A percentile compares a stretch with the other conserved stretches of the same genome.
Conservation (phyloP, 2,329 filamentous ascomycete species). For the Fusarium ambrosium region DNA sequence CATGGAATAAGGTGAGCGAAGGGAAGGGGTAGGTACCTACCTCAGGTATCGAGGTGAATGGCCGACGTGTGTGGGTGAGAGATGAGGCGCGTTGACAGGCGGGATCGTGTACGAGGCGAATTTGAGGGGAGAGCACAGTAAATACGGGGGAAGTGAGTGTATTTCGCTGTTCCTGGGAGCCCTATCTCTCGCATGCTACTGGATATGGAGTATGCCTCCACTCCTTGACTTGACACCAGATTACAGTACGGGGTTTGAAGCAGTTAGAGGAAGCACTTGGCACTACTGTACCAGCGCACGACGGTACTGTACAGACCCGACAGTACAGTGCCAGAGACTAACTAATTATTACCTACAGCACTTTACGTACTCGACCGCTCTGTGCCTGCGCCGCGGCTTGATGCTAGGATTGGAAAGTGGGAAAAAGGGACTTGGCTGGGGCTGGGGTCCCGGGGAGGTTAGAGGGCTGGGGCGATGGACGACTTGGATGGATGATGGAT, state of each 20-base stretch:
- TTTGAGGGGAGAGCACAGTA: slow-evolving; percentile 10
- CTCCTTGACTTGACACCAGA: slow-evolving; percentile 38
- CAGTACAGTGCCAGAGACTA: slow-evolving; percentile 7
- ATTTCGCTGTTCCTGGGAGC: slow-evolving; percentile 33
- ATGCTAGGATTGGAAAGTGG: slow-evolving; percentile 35
- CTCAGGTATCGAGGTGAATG: slow-evolving; percentile 18
- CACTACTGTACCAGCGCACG: neutral
- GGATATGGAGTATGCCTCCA: slow-evolving; percentile 38
- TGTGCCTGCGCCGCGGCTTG: slow-evolving; percentile 25
- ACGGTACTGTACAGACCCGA: neutral
- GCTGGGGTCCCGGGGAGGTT: slow-evolving; percentile 39
- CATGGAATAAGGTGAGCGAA: neutral
- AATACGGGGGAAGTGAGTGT: slow-evolving; percentile 32
- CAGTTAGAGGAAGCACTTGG: slow-evolving; percentile 26
- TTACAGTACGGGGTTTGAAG: slow-evolving; percentile 39
- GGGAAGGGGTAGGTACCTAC: slow-evolving; percentile 13
- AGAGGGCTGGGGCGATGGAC: slow-evolving; percentile 23
- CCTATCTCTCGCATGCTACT: slow-evolving; percentile 30
- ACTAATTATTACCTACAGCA: slow-evolving; percentile 12
- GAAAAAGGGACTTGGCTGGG: slow-evolving; percentile 41
- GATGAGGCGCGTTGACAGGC: slow-evolving; percentile 4
- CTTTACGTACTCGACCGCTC: slow-evolving; percentile 27
- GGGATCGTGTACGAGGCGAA: slow-evolving; percentile 17
- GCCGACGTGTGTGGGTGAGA: neutral
- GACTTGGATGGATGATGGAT: slow-evolving; percentile 20